These are phyloP conservation scores for Epichloe gansuensis DNA, from an alignment of 2,329 filamentous ascomycete genomes.

Conservation along the genomic window DNA sequence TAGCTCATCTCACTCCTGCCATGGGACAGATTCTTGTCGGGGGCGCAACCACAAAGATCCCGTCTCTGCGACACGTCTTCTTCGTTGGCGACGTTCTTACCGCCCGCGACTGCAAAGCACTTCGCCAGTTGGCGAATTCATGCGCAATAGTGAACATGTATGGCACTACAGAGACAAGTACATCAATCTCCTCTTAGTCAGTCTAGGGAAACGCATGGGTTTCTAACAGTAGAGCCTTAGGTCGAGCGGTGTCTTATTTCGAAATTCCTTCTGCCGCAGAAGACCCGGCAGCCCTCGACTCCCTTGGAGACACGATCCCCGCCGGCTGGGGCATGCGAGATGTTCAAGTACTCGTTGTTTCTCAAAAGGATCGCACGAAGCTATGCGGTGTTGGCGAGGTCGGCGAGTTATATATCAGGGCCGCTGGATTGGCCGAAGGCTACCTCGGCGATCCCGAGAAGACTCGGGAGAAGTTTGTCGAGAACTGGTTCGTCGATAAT, in stretches of 20 bases:
- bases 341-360: conserved; percentile 77
- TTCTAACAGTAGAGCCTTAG: no score
- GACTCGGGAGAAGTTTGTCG: conserved; percentile 64
- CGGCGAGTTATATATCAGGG: conserved; percentile 73
- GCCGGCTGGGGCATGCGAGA: conserved; percentile 78
- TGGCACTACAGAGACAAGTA: conserved; percentile 68
- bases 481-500: conserved; percentile 66
- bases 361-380: conserved; percentile 50
- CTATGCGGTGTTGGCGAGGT: conserved; percentile 70
- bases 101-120: conserved; percentile 54
- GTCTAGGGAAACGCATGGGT: no score
- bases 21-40: conserved; percentile 95
- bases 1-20: conserved; percentile 83
- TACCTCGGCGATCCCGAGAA: conserved; percentile 50
- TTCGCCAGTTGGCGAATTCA: conserved; percentile 64
- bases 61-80: conserved; percentile 64
- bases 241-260: conserved; percentile 70
- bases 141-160: conserved; percentile 78
- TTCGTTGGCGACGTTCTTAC: conserved; percentile 78
- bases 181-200: background rate
- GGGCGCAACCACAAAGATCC: conserved; percentile 64
- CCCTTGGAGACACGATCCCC: conserved; percentile 53
- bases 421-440: conserved; percentile 71
- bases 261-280: conserved; percentile 55
- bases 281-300: conserved; percentile 39